These are phyloP conservation scores for Carex scoparia DNA, from an alignment of 176 grass and related monocot genomes.

Conservation along the genomic window DNA sequence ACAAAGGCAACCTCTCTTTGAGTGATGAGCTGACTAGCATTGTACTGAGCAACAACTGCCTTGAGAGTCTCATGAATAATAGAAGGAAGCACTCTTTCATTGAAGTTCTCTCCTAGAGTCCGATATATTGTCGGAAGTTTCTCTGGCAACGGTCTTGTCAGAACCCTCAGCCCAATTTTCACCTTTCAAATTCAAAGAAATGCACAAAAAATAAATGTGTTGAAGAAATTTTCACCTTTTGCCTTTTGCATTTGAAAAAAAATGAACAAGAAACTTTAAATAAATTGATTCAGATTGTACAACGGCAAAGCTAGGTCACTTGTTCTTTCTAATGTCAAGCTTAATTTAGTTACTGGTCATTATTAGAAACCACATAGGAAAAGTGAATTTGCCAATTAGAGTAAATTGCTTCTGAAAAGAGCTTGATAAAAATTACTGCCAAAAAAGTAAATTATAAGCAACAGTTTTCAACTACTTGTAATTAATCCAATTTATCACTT, in stretches of 20 bases:
- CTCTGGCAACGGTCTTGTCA: constrained; percentile 68
- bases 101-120: constrained; percentile 70
- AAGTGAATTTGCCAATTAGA: neutral
- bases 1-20: constrained; percentile 76
- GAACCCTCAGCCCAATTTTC: constrained; percentile 80
- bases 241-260: neutral
- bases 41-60: constrained; percentile 95
- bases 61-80: constrained; percentile 96
- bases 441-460: neutral
- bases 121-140: constrained; percentile 73
- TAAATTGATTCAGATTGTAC: neutral
- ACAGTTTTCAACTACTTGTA: neutral
- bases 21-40: constrained; percentile 92
- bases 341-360: neutral
- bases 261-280: neutral
- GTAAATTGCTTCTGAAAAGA: neutral
- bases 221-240: neutral
- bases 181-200: constrained; percentile 36
- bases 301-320: neutral
- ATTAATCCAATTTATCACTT: no score
- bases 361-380: neutral
- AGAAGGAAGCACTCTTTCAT: constrained; percentile 90
- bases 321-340: neutral
- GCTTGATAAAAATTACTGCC: neutral
- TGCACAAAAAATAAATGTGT: neutral